phyloP scores from a whole-genome alignment of 116 monocot genomes.

The Iris pallida region DNA sequence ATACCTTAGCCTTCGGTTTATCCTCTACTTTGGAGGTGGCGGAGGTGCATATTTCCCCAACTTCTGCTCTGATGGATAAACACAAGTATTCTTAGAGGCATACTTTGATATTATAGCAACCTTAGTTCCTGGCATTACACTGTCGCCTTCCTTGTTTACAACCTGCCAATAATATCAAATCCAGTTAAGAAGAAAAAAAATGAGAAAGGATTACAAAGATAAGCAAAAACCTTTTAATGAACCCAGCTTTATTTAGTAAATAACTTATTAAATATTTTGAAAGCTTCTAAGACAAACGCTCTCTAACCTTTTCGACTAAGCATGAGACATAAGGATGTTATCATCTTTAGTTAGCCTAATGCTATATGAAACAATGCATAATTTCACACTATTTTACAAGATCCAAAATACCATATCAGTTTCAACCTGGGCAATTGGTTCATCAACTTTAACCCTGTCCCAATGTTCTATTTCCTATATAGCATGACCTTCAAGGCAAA shows the following conservation, averaged over 20 bases:
- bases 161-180: conserved; percentile 28
- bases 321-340: conserved; percentile 65
- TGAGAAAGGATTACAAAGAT: neutral
- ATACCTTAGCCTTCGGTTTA: conserved; percentile 32
- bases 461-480: conserved; percentile 65
- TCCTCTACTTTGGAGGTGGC: conserved; percentile 21
- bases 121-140: conserved; percentile 67
- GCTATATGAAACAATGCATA: no score
- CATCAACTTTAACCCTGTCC: conserved; percentile 73
- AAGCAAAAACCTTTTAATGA: neutral
- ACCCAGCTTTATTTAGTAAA: neutral
- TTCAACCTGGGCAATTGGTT: conserved; percentile 93
- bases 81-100: conserved; percentile 42
- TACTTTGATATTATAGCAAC: conserved; percentile 67
- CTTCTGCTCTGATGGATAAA: conserved; percentile 60
- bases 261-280: neutral
- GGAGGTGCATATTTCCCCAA: conserved; percentile 14
- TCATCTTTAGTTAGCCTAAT: conserved; percentile 89
- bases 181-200: neutral
- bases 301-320: conserved; percentile 68
- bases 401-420: conserved; percentile 79
- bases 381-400: no score
- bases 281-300: neutral
- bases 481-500: neutral
- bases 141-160: conserved; percentile 65